Evolutionary conservation across 202 grass and related monocot genomes (phyloP).

Genomic region (Eragrostis tef): DNA sequence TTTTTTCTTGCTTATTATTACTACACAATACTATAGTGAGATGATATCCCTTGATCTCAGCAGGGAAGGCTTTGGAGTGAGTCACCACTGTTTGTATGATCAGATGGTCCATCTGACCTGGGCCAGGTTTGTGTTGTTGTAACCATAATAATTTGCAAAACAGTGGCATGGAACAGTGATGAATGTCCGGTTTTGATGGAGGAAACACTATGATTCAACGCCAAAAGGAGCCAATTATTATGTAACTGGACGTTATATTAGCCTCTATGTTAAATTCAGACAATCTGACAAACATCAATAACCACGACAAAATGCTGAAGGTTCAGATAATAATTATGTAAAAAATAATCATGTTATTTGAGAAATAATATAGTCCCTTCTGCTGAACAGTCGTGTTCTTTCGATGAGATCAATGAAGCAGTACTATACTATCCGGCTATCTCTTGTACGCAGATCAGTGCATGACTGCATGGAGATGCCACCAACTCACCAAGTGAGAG

Average conservation of each 20-base stretch:
- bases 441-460: too few relatives aligned
- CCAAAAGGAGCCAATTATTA: slow-evolving; percentile 7
- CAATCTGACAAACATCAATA: neutral
- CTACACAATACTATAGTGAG: too few relatives aligned
- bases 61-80: neutral
- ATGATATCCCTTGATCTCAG: neutral
- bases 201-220: slow-evolving; percentile 25
- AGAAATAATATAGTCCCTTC: neutral
- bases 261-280: neutral
- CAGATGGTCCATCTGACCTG: neutral
- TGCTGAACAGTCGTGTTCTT: neutral
- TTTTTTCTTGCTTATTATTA: too few relatives aligned
- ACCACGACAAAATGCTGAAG: neutral
- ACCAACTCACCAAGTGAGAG: too few relatives aligned
- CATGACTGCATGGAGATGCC: neutral
- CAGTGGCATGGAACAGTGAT: slow-evolving; percentile 15
- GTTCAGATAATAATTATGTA: neutral
- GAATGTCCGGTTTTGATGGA: slow-evolving; percentile 22
- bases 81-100: neutral
- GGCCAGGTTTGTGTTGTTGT: neutral
- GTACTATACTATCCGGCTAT: too few relatives aligned
- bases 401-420: neutral
- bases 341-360: too few relatives aligned
- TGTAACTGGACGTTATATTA: neutral
- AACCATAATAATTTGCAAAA: neutral